phyloP scores from a whole-genome alignment of 2,329 filamentous ascomycete species.

The Xylaria sp. region DNA sequence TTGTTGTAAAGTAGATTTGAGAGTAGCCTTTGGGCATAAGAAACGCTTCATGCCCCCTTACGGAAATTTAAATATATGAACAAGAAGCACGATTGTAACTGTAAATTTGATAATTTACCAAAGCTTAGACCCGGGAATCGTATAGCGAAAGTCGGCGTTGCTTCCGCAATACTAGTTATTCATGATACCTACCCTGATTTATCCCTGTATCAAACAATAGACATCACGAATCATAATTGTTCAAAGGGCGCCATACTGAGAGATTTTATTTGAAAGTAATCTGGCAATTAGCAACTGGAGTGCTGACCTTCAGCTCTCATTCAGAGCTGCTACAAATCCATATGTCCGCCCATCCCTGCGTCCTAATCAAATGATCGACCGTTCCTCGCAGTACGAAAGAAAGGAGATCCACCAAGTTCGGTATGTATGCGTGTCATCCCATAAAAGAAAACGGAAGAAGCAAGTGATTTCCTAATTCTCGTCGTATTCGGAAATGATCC shows the following conservation, averaged over 20 bases:
- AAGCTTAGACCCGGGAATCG: not conserved
- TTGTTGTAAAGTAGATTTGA: constrained; percentile 30
- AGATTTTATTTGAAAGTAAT: not conserved
- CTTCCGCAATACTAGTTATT: not conserved
- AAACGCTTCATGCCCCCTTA: not conserved
- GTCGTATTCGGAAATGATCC: not conserved
- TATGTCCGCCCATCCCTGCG: not conserved
- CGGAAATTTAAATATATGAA: constrained; percentile 18
- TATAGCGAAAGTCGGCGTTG: not conserved
- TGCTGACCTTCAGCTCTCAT: not conserved
- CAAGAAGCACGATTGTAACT: not conserved
- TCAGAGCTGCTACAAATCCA: not conserved
- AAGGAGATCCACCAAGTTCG: not conserved
- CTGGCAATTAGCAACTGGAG: not conserved
- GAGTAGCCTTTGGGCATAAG: constrained; percentile 22
- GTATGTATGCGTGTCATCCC: not conserved
- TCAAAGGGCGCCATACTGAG: not conserved
- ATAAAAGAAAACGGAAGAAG: not conserved
- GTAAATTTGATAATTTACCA: not conserved
- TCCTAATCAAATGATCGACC: not conserved
- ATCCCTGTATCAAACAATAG: not conserved
- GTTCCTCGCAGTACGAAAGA: not conserved
- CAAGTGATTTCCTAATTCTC: not conserved
- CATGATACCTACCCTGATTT: not conserved
- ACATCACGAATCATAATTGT: not conserved